phyloP scores from a whole-genome alignment of 176 grass and related monocot species.

The Oryza australiensis region DNA sequence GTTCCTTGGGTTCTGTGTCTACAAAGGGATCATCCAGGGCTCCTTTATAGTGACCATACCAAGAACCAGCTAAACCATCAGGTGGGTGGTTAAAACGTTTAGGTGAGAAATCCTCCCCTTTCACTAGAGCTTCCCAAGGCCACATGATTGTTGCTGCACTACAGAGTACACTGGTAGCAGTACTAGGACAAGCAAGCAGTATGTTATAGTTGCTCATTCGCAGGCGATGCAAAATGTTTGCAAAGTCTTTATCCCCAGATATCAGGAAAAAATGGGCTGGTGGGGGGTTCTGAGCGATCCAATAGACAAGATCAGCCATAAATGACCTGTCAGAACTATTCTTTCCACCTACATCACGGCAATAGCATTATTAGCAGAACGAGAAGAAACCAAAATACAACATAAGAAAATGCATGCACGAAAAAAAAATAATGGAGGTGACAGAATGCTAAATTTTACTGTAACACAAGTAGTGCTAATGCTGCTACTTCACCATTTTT shows the following conservation, averaged over 20 bases:
- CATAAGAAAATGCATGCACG: background rate
- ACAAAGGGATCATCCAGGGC: slow-evolving; percentile 63
- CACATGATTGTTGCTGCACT: slow-evolving; percentile 87
- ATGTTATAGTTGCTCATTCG: slow-evolving; percentile 97
- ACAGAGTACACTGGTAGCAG: slow-evolving; percentile 38
- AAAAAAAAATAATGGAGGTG: background rate
- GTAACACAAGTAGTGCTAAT: background rate
- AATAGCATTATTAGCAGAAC: slow-evolving; percentile 35
- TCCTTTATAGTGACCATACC: slow-evolving; percentile 86
- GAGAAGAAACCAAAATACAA: background rate
- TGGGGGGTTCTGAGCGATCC: slow-evolving; percentile 85
- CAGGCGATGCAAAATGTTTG: slow-evolving; percentile 82
- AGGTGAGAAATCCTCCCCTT: slow-evolving; percentile 54
- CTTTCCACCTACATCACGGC: slow-evolving; percentile 66
- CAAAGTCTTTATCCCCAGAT: slow-evolving; percentile 79
- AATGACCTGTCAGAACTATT: slow-evolving; percentile 89
- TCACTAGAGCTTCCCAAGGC: slow-evolving; percentile 80
- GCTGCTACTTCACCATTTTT: slow-evolving; percentile 7
- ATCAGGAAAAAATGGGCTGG: slow-evolving; percentile 93
- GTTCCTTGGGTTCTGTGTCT: slow-evolving; percentile 48
- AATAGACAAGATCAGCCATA: slow-evolving; percentile 80
- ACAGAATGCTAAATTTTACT: background rate
- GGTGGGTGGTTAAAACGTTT: slow-evolving; percentile 82
- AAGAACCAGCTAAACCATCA: slow-evolving; percentile 81
- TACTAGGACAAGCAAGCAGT: slow-evolving; percentile 64